Percentiles rank a stretch among this genome's conserved stretches.
phyloP scores from a whole-genome alignment of 2,329 filamentous ascomycete species.

The Talaromyces sp. region DNA sequence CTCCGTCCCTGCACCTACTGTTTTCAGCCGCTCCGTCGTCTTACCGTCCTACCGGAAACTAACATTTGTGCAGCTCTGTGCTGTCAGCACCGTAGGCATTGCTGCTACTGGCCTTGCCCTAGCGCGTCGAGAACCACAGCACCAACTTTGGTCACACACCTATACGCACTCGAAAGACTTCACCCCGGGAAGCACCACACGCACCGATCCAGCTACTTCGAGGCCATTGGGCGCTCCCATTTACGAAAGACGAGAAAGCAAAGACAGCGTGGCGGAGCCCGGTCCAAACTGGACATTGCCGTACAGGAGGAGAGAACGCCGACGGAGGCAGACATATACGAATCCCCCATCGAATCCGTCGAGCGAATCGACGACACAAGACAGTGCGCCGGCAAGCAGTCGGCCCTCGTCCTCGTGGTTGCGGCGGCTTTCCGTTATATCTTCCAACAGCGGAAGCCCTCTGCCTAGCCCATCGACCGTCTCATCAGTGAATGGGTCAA shows the following conservation, averaged over 20 bases:
- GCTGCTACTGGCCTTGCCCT: conserved; percentile 55
- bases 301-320: conserved; percentile 20
- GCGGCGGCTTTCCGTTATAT: conserved; percentile 48
- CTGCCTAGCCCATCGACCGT: conserved; percentile 47
- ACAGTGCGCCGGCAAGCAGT: conserved; percentile 18
- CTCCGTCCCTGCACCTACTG: not conserved
- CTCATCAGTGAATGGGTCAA: conserved; percentile 49
- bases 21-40: not conserved
- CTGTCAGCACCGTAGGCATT: conserved; percentile 56
- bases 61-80: conserved; percentile 48
- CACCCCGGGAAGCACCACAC: conserved; percentile 13
- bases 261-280: conserved; percentile 11
- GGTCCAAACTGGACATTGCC: conserved; percentile 13
- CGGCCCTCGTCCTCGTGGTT: conserved; percentile 49
- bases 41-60: not conserved
- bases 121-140: conserved; percentile 43
- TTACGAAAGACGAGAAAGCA: conserved; percentile 13
- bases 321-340: conserved; percentile 32
- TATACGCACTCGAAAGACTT: conserved; percentile 25
- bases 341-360: conserved; percentile 22
- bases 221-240: conserved; percentile 4
- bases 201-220: conserved; percentile 17
- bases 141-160: not conserved
- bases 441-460: conserved; percentile 42
- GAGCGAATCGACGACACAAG: conserved; percentile 18